phyloP scores from a whole-genome alignment of 106 monocot species.

The Acorus calamus region DNA sequence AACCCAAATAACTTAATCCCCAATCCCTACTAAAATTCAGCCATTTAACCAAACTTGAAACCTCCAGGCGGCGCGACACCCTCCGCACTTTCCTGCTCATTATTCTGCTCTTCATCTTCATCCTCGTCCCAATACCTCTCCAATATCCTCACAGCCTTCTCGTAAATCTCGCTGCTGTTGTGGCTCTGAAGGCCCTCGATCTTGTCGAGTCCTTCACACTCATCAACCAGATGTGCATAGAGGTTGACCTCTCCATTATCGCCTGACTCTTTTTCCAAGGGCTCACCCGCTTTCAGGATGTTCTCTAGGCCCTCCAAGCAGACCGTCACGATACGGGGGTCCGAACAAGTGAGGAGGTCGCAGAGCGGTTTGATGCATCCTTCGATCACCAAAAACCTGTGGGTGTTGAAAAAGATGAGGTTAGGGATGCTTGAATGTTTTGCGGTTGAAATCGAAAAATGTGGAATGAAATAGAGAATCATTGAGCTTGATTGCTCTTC shows the following conservation, averaged over 20 bases:
- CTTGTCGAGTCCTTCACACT: conserved; percentile 26
- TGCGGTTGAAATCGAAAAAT: too few relatives aligned
- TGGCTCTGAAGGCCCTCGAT: conserved; percentile 24
- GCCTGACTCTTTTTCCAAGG: conserved; percentile 9
- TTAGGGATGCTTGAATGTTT: neutral
- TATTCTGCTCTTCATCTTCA: conserved; percentile 1
- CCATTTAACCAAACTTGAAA: conserved; percentile 17
- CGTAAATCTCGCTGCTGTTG: conserved; percentile 18
- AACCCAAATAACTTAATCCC: too few relatives aligned
- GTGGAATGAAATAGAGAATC: too few relatives aligned
- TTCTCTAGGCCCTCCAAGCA: conserved; percentile 29
- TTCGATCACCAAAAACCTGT: conserved; percentile 20
- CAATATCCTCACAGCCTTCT: conserved; percentile 14
- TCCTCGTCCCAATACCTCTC: conserved; percentile 24
- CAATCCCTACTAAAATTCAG: neutral
- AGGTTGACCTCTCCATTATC: conserved; percentile 10
- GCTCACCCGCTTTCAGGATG: conserved; percentile 18
- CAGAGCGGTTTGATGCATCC: conserved; percentile 28
- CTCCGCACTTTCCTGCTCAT: neutral
- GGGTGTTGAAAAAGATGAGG: neutral
- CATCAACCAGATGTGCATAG: conserved; percentile 17
- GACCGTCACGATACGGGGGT: conserved; percentile 7
- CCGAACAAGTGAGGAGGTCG: conserved; percentile 20
- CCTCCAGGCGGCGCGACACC: neutral
- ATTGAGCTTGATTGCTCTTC: too few relatives aligned